Evolutionary conservation across 192 early-diverging fungal species (phyloP), one percentile per base, ranked within the genome.

Genomic region (Glomus cerebriforme): DNA sequence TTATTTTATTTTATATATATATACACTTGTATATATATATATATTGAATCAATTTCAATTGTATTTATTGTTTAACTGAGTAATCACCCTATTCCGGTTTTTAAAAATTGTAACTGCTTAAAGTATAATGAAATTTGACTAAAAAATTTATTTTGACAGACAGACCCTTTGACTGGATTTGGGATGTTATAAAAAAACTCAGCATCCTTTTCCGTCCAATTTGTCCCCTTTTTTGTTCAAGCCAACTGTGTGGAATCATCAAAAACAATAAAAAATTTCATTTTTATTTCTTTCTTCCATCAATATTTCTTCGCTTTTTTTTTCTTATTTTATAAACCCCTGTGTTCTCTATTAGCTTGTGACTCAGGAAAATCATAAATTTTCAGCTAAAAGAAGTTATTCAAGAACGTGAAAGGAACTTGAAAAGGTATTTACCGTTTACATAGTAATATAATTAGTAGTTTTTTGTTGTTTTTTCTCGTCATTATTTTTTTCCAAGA

Each of bases 201-300:
- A 26, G 19, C 19, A 59, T 75, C 73, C 73, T 75, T 75, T 75
- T 75, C 39, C 73, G 73, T 75, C 73, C 54, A 75, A 59, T 75
- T 75, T 75, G 73, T 75, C 59, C 73, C 73, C 73, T 75, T 75
- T 75, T 75, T 63, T 75, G 73, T 75, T 75, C 74, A 75, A 75
- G 73, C 73, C 59, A 37, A 37, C 69, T 72, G 37, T 72, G 49
- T 72, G 37, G 69, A 22, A 72, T 72, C 24, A 43, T 72, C 43
- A 32, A 35, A 35, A 68, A 27, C 64, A 31, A 37, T 31, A 45
- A n/a, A 26, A 37, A 70, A 22, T n/a, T 45, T 34, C 27, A 29
- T 27, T 70, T 26, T 24, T 70, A 39, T 19, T 72, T 49, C 31
- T 49, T 22, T 54, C 39, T 72, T 12, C n/a, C 43, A 49, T 45